Evolutionary conservation across 2,329 filamentous ascomycete species (phyloP).

Genomic region (Chrysoporthe austroafricana): DNA sequence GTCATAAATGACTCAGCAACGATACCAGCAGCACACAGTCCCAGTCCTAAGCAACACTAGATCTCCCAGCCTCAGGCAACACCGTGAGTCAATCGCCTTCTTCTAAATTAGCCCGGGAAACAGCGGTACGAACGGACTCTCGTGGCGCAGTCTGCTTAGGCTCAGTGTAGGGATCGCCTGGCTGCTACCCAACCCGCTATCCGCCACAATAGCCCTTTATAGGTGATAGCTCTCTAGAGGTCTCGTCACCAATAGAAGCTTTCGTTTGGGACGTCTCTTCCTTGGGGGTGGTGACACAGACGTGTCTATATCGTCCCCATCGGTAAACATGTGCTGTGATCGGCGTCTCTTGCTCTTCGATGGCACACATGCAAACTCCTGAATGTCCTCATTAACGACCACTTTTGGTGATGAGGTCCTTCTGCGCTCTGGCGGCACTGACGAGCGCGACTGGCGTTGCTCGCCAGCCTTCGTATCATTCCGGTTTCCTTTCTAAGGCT

Average conservation of each 20-base stretch:
- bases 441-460: background rate
- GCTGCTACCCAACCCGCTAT: background rate
- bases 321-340: background rate
- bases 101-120: background rate
- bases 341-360: background rate
- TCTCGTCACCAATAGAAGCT: background rate
- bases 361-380: background rate
- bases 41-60: background rate
- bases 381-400: background rate
- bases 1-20: background rate
- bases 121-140: background rate
- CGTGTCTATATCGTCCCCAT: background rate
- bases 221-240: background rate
- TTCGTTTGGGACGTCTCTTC: background rate
- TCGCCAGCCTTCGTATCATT: background rate
- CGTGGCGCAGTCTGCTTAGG: background rate
- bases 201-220: background rate
- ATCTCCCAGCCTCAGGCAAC: background rate
- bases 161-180: background rate
- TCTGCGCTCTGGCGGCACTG: background rate
- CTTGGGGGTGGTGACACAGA: background rate
- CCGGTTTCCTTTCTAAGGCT: background rate
- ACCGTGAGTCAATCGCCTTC: background rate
- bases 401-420: background rate
- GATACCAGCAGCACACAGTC: background rate